Conservation (phyloP, 2,329 filamentous ascomycete genomes). For the Sclerotinia subarctica region DNA sequence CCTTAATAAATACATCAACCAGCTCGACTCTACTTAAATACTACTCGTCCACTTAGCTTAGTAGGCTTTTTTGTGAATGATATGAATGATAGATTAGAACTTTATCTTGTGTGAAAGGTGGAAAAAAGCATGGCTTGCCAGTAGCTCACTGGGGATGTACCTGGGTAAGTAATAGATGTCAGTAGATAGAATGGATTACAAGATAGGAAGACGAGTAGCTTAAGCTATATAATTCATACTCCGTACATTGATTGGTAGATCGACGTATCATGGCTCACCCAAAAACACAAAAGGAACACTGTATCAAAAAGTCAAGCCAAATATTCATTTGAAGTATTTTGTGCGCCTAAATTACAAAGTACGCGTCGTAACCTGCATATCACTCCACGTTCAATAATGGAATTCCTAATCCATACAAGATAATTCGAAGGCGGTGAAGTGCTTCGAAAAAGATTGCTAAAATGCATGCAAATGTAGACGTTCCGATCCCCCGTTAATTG, state of each 20-base stretch:
- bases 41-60: background rate
- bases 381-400: conserved; percentile 6
- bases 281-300: background rate
- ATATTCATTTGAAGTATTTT: conserved; percentile 19
- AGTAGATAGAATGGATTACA: background rate
- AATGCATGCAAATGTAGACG: conserved; percentile 9
- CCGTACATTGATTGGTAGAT: background rate
- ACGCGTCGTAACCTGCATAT: background rate
- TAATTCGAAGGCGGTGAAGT: background rate
- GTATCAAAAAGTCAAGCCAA: conserved; percentile 2
- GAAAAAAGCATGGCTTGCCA: no score
- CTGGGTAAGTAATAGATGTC: background rate
- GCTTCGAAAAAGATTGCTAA: conserved; percentile 6
- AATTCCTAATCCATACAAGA: background rate
- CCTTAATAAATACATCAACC: background rate
- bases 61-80: background rate
- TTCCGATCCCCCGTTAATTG: background rate
- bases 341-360: conserved; percentile 22
- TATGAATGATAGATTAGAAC: conserved; percentile 17
- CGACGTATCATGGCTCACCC: background rate
- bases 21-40: background rate
- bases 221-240: background rate
- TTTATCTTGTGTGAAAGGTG: background rate
- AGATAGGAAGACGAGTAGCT: background rate
- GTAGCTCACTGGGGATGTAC: background rate